phyloP scores from a whole-genome alignment of 768 basidiomycete species.

The Rossbeevera mucosa region DNA sequence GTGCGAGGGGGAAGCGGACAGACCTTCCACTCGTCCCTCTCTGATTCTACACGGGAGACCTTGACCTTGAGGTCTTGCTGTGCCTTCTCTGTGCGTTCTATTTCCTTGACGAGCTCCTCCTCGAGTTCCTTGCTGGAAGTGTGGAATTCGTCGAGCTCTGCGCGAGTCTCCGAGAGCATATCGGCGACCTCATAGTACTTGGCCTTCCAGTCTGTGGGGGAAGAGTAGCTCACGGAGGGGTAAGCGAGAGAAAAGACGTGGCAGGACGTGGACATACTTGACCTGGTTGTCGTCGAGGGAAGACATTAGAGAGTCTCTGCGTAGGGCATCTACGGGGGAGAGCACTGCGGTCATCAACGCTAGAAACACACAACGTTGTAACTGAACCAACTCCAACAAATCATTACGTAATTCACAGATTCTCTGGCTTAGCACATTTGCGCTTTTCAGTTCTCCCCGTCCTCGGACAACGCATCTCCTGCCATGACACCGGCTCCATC shows the following conservation, averaged over 20 bases:
- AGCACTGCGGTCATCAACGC: conserved; percentile 61
- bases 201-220: conserved; percentile 65
- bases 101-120: conserved; percentile 87
- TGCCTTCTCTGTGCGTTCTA: conserved; percentile 81
- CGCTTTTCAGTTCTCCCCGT: conserved; percentile 76
- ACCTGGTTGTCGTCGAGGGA: conserved; percentile 63
- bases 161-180: conserved; percentile 78
- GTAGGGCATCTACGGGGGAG: conserved; percentile 52
- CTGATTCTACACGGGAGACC: conserved; percentile 62
- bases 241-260: conserved; percentile 14
- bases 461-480: conserved; percentile 84
- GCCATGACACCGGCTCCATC: conserved; percentile 85
- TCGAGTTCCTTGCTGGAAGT: conserved; percentile 86
- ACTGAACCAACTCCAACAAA: conserved; percentile 7
- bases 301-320: conserved; percentile 53
- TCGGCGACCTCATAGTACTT: conserved; percentile 82
- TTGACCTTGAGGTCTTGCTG: conserved; percentile 77
- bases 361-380: conserved; percentile 18
- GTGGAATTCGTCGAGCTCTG: conserved; percentile 85
- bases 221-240: conserved; percentile 45
- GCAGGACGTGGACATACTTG: conserved; percentile 39
- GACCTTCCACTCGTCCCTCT: conserved; percentile 94
- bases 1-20: conserved; percentile 18
- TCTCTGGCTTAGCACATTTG: conserved; percentile 84
- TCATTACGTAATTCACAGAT: conserved; percentile 37